Evolutionary conservation across 2,329 filamentous ascomycete genomes (phyloP), one percentile per base, ranked within the genome.

Genomic region (Epichloe typhina): DNA sequence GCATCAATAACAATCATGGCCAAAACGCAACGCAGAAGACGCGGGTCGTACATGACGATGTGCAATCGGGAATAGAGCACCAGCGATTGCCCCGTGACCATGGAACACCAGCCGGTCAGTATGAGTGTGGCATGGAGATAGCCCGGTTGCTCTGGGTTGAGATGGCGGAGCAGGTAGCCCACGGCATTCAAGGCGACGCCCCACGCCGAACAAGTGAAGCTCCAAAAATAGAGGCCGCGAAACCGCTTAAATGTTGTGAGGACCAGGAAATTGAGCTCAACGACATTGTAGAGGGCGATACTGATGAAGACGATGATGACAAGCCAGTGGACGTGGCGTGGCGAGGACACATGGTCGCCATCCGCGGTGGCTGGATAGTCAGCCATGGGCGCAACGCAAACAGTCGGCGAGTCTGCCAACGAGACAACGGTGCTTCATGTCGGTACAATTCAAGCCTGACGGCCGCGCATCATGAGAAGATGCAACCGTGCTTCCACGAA

Each of bases 61-160:
- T 83, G 78, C 1, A 83, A 67, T 1, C 80, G 72, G 1, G 78
- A 83, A 64, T 79, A 84, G 1, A 84, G 66, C 2, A 83, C 79
- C 17, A 82, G 58, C 0, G 75, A 74, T 59, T 82, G 77, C 0
- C 79, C 80, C 0, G 77, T 80, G 0, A 83, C 71, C 76, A 83
- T 80, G 1, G 58, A 54, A n/a, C 58, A 60, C 62, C 64, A 66
- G 2, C 62, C 62, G 21, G 60, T 53, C n/a, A 63, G 53, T 8
- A 64, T 61, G 8, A 63, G 50, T 0, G 61, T 64, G 6, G 57
- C 57, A n/a, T 58, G 53, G 1, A 58, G 46, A 11, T 61, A 57
- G 11, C 47, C 49, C 1, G 44, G 33, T 2, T 43, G 37, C 0
- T 53, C 41, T 15, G 56, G 35, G 4, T 48, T 46, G 5, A 62